Conservation (phyloP, 2,329 filamentous ascomycete genomes). For the Clonostachys rhizophaga region DNA sequence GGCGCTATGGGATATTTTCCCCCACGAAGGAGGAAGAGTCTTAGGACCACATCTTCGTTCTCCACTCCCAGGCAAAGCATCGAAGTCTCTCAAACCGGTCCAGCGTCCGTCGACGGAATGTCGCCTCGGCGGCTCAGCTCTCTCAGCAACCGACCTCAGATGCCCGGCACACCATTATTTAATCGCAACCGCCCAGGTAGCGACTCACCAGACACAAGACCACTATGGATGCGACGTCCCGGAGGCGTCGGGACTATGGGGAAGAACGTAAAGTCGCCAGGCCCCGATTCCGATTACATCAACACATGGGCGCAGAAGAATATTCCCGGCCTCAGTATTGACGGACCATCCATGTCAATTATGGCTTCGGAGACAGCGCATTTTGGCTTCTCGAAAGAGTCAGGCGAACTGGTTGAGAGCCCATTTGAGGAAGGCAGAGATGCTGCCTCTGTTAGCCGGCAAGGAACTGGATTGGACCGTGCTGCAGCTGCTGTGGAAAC, state of each 20-base stretch:
- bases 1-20: constrained; percentile 87
- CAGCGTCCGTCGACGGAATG: constrained; percentile 24
- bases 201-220: constrained; percentile 29
- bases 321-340: constrained; percentile 71
- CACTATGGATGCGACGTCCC: constrained; percentile 71
- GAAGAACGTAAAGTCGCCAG: constrained; percentile 65
- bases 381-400: constrained; percentile 44
- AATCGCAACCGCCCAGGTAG: constrained; percentile 29
- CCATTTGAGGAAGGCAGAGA: constrained; percentile 43
- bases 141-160: constrained; percentile 25
- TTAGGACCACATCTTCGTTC: constrained; percentile 57
- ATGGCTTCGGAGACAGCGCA: constrained; percentile 56
- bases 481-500: constrained; percentile 84
- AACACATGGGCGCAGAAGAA: constrained; percentile 83
- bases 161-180: constrained; percentile 23
- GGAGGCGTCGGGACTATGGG: constrained; percentile 84
- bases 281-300: constrained; percentile 78
- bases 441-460: constrained; percentile 30
- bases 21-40: constrained; percentile 81
- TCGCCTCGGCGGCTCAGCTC: constrained; percentile 38
- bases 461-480: constrained; percentile 64
- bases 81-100: constrained; percentile 45
- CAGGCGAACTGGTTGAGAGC: constrained; percentile 43
- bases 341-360: constrained; percentile 62
- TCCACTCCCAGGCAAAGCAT: constrained; percentile 65